These are phyloP conservation scores for Metarhizium brunneum DNA, from an alignment of 2,329 filamentous ascomycete genomes.

Conservation along the genomic window DNA sequence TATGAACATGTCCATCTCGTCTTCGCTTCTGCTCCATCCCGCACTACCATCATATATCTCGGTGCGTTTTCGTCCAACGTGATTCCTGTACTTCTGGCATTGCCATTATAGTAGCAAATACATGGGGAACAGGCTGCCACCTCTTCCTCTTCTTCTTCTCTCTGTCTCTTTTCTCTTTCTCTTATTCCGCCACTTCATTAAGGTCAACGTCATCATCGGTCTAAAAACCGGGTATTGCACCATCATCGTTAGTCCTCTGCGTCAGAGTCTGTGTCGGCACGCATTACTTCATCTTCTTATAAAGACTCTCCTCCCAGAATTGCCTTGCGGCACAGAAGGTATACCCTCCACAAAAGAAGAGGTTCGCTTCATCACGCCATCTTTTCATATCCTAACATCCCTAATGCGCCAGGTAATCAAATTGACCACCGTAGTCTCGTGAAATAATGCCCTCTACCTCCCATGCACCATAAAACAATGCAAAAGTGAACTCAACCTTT, in stretches of 20 bases:
- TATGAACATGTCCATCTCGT: not conserved
- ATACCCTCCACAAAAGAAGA: not conserved
- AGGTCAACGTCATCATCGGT: not conserved
- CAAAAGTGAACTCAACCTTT: not conserved
- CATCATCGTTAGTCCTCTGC: not conserved
- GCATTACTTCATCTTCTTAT: not conserved
- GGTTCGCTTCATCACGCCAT: not conserved
- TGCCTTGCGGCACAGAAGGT: not conserved
- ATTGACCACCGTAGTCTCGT: not conserved
- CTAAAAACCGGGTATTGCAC: not conserved
- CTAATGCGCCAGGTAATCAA: slow-evolving; percentile 1
- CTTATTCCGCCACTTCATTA: not conserved
- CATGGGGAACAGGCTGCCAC: not conserved
- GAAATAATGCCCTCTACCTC: not conserved
- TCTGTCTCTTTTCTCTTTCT: not conserved
- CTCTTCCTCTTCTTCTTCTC: not conserved
- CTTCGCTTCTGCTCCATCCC: not conserved
- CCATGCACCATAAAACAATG: slow-evolving; percentile 4
- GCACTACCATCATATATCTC: not conserved
- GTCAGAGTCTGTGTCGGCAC: not conserved
- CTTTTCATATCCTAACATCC: slow-evolving; percentile 1
- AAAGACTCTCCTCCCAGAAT: not conserved
- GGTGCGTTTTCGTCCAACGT: not conserved
- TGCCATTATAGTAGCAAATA: not conserved
- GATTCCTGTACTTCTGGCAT: not conserved